Base-by-base conservation (phyloP, 495 filamentous ascomycete genomes). In the Filosporella fistucella region DNA sequence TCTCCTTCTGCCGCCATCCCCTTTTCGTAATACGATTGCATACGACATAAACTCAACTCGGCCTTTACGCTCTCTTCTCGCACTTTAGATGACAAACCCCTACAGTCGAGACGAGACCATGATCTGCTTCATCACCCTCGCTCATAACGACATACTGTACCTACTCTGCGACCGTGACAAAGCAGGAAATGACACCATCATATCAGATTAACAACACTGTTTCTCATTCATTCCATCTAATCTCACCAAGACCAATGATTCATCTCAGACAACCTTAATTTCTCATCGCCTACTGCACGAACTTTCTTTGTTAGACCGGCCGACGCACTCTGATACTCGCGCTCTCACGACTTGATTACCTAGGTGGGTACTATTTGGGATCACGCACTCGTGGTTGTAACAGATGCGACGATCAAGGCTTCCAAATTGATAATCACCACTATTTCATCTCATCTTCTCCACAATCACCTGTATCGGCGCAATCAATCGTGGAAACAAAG, bases 161-260 rank as follows among this genome's bases (percentile, higher is more conserved):
- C 39, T 20, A 11, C 25, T 2, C 41, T 11, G 7, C 24, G 10
- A 29, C 26, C 23, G 41, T 51, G 48, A 51, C 48, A 51, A 51
- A 51, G 48, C 48, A 51, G 32, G 39, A 36, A 28, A 50, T 51
- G 48, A 51, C 48, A 51, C 48, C 40, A 51, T 51, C n/a, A n/a
- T n/a, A n/a, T 17, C 41, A 40, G 12, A 38, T 51, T 35, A 33
- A 42, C 46, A 34, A 41, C 23, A 42, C 14, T 1, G 39, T 43
- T 43, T 50, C 39, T 20, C 35, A 43, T 36, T 25, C 47, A 43
- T 40, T 17, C 35, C 2, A 22, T 32, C 9, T 12, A 23, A 40
- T 35, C 34, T n/a, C n/a, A n/a, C n/a, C n/a, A n/a, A n/a, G n/a
- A n/a, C n/a, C 21, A 42, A 42, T 28, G 21, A 42, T 25, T 42